Evolutionary conservation across 2,329 filamentous ascomycete genomes (phyloP), one percentile per base, ranked within the genome.

Genomic region (Botrytis byssoidea): DNA sequence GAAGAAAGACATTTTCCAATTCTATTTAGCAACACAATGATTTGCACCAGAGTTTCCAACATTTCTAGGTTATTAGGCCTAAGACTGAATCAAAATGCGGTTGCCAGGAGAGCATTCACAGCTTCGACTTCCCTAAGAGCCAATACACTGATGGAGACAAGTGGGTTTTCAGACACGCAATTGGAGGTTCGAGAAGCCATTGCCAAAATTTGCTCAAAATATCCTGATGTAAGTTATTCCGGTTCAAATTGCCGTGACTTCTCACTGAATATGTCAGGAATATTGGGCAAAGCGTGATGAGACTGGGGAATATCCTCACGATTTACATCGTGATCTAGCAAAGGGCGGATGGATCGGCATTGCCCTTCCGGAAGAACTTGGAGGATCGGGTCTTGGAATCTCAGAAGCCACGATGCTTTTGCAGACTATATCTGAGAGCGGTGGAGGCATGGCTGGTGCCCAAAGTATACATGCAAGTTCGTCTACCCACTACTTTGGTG

Each of bases 401-500:
- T 91, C 91, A 0, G 93, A 96, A 80, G 93, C 93, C 0, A 93
- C 91, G 0, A 92, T 95, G 88, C 95, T 96, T 92, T 88, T 96
- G 85, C 93, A 97, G 79, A 93, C 92, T 3, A 93, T 95, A 73
- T 85, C 91, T 0, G 91, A 94, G 83, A 86, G 89, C 2, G 93
- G 93, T 0, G 93, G 93, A 6, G 93, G 93, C 5, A 94, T 96
- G 85, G 92, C 92, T 0, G 89, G 89, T 0, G 88, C 89, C 1
- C 88, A 90, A 78, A 86, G 87, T 1, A 87, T 90, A 51, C 88
- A 90, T 79, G 88, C 87, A 67, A 91, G 77, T 79, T 29, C 67
- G 77, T 72, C 48, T 42, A 9, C 25, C 12, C n/a, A 32, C 20
- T 32, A 37, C 22, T 14, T 55, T 32, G 9, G 37, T 48, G 32